These are phyloP conservation scores for Blepharisma undulans DNA, from an alignment of 169 alveolate species.

Conservation along the genomic window DNA sequence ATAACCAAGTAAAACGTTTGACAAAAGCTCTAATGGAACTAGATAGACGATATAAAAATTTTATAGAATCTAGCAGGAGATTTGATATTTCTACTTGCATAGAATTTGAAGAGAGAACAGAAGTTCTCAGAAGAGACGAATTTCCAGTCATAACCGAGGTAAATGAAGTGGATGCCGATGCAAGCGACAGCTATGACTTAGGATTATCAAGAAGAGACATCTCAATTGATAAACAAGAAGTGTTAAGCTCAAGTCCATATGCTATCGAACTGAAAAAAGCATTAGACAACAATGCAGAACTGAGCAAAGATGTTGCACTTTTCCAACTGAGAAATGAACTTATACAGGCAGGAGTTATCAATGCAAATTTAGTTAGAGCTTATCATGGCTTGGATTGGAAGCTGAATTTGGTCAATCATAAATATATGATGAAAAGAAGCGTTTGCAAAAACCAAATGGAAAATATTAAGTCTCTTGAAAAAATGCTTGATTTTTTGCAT, in stretches of 20 bases:
- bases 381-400: background rate
- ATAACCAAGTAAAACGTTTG: background rate
- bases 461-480: constrained; percentile 18
- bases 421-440: background rate
- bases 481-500: constrained; percentile 16
- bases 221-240: background rate
- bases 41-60: background rate
- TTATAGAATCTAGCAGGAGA: background rate
- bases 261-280: background rate
- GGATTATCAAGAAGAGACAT: background rate
- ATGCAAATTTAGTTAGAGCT: background rate
- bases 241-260: background rate
- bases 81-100: background rate
- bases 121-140: background rate
- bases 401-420: background rate
- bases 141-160: background rate
- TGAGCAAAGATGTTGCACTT: constrained; percentile 13
- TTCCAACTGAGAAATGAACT: background rate
- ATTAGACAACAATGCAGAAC: background rate
- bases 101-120: background rate
- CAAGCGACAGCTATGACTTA: background rate
- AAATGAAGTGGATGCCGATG: background rate
- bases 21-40: background rate
- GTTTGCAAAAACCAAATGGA: background rate
- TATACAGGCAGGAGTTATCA: background rate